Conservation (phyloP, 192 early-diverging fungal genomes). For the Podila epicladia region DNA sequence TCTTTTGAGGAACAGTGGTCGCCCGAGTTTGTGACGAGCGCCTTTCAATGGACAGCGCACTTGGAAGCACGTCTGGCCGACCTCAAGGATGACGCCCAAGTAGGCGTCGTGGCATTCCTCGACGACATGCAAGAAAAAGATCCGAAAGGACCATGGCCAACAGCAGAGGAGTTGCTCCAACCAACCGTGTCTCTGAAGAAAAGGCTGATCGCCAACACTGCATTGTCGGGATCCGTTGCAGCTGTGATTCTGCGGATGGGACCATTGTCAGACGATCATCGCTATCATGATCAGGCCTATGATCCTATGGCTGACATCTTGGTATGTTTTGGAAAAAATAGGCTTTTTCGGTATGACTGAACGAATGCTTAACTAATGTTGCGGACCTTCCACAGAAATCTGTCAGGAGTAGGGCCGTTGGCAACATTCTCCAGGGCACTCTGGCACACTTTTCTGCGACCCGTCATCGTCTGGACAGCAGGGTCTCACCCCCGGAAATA, state of each 20-base stretch:
- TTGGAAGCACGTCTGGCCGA: slow-evolving; percentile 3
- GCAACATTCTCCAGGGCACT: too few relatives aligned
- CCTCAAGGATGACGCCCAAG: background rate
- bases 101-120: slow-evolving; percentile 1
- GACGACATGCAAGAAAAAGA: background rate
- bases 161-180: slow-evolving; percentile 9
- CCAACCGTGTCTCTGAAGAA: slow-evolving; percentile 11
- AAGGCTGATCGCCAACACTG: slow-evolving; percentile 18
- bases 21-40: slow-evolving; percentile 5
- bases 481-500: too few relatives aligned
- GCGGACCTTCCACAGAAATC: background rate
- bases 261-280: background rate
- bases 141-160: background rate
- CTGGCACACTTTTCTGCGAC: too few relatives aligned
- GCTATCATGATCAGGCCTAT: background rate
- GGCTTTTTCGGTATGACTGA: too few relatives aligned
- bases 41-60: slow-evolving; percentile 42
- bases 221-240: slow-evolving; percentile 8
- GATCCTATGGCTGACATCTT: background rate
- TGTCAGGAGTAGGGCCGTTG: too few relatives aligned
- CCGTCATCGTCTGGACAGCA: too few relatives aligned
- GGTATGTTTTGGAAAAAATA: too few relatives aligned
- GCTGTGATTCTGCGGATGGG: background rate
- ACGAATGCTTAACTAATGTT: too few relatives aligned
- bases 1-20: slow-evolving; percentile 42